Evolutionary conservation across 108 stramenopile genomes (phyloP), one percentile per base, ranked within the genome.

Genomic region (Pelagomonas calceolata): DNA sequence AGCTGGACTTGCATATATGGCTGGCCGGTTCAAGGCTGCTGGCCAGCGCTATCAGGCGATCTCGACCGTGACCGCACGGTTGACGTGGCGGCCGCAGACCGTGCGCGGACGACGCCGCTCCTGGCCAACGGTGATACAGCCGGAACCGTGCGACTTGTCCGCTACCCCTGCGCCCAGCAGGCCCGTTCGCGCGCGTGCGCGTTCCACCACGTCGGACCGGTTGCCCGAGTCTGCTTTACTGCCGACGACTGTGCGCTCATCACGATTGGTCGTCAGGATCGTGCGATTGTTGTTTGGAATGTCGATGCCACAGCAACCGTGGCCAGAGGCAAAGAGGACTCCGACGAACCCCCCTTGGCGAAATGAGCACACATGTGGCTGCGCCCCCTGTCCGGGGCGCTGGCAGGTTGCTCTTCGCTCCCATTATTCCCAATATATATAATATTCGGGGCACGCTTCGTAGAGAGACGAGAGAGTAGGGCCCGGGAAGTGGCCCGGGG

Each of bases 21-120:
- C 33, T 81, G 80, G 80, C 67, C 80, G 17, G 68, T 78, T 21
- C 67, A 70, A 65, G 80, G 80, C 33, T 34, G 68, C 46, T 73
- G 73, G 73, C 30, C 72, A 12, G 51, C 51, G 21, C 29, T 60
- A 1, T 4, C 7, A 17, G 51, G 51, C 51, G 51, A 60, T 26
- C 15, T 9, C 4, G 37, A 26, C 51, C 51, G 51, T 26, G 51
- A 60, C 51, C 21, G 3, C 51, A 16, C 1, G 21, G 3, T 4
- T 26, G 51, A 60, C 26, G 21, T 60, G 21, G 29, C 51, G 51
- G 29, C 51, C 0, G 64, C 63, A 0, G 14, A 71, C 63, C 60
- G 80, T 30, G 70, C 72, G 39, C n/a, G 68, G 33, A 45, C 60
- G 36, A 44, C 63, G 29, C 34, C 71, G 30, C 68, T 84, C 18